Evolutionary conservation across 169 alveolate genomes (phyloP).

Genomic region (Eimeria praecox): DNA sequence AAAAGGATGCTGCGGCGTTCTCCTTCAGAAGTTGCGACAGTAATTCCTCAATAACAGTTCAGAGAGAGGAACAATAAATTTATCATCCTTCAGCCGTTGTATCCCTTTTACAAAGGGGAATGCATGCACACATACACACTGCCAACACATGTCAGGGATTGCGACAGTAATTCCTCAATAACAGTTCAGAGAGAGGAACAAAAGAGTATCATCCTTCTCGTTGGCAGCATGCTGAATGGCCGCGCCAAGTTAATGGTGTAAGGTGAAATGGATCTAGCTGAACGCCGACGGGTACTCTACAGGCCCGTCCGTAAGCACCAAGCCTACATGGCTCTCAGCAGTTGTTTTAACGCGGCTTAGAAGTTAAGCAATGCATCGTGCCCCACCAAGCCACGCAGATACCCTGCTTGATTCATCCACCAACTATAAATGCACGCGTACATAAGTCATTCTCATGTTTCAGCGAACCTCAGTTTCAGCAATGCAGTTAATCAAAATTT

Average conservation of each 20-base stretch:
- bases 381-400: slow-evolving; percentile 53
- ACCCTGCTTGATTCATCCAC: slow-evolving; percentile 11
- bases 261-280: slow-evolving; percentile 12
- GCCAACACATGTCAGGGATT: no score
- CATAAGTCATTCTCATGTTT: neutral
- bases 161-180: slow-evolving; percentile 47
- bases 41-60: no score
- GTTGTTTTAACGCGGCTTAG: slow-evolving; percentile 54
- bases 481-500: neutral
- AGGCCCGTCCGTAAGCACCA: neutral
- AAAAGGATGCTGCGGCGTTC: neutral
- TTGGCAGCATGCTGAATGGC: neutral
- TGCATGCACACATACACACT: no score
- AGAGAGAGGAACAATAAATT: no score
- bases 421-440: neutral
- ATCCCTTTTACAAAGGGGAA: no score
- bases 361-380: neutral
- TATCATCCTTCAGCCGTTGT: no score
- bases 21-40: slow-evolving; percentile 38
- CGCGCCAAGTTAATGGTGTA: neutral
- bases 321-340: slow-evolving; percentile 61
- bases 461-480: slow-evolving; percentile 65
- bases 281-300: neutral
- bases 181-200: slow-evolving; percentile 53
- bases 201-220: slow-evolving; percentile 18